Percentiles rank a stretch among this genome's conserved stretches.
phyloP scores from a whole-genome alignment of 1,284 basidiomycete species.

The Austropuccinia psidii region DNA sequence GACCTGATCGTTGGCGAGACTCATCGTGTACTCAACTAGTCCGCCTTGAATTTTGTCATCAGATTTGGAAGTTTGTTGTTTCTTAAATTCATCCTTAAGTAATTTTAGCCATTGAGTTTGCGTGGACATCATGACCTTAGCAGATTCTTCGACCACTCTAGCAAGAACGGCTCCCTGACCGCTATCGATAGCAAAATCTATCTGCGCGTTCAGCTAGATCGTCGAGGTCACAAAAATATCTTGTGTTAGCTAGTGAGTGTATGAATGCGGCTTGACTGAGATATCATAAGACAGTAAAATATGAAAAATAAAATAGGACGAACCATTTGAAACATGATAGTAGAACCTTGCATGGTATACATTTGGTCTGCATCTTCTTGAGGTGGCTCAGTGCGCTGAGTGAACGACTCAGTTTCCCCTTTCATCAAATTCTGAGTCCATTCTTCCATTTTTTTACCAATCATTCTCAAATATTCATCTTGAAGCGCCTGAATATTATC shows the following conservation, averaged over 20 bases:
- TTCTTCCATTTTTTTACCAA: slow-evolving; percentile 92
- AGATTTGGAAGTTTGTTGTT: slow-evolving; percentile 64
- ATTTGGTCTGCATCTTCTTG: slow-evolving; percentile 80
- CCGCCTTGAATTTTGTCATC: slow-evolving; percentile 74
- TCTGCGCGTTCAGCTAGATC: slow-evolving; percentile 82
- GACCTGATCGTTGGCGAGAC: slow-evolving; percentile 97
- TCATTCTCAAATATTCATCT: slow-evolving; percentile 88
- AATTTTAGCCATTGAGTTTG: slow-evolving; percentile 82
- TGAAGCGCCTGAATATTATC: slow-evolving; percentile 89
- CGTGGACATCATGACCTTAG: slow-evolving; percentile 79
- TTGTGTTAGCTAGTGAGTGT: too few species aligned
- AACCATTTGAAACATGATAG: slow-evolving; percentile 81
- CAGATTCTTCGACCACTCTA: slow-evolving; percentile 78
- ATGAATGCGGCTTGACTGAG: too few species aligned
- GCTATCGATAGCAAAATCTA: slow-evolving; percentile 89
- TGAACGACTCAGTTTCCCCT: slow-evolving; percentile 79
- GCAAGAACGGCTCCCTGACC: slow-evolving; percentile 89
- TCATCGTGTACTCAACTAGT: slow-evolving; percentile 90
- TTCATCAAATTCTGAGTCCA: slow-evolving; percentile 93
- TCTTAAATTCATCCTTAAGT: slow-evolving; percentile 77
- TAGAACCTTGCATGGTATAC: slow-evolving; percentile 83
- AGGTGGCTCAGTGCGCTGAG: slow-evolving; percentile 70
- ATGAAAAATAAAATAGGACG: background rate
- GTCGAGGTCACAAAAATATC: too few species aligned
- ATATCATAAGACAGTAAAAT: slow-evolving; percentile 47